These are phyloP conservation scores for Chlamydomonas reinhardtii DNA, from an alignment of 163 green algal genomes.

Conservation along the genomic window DNA sequence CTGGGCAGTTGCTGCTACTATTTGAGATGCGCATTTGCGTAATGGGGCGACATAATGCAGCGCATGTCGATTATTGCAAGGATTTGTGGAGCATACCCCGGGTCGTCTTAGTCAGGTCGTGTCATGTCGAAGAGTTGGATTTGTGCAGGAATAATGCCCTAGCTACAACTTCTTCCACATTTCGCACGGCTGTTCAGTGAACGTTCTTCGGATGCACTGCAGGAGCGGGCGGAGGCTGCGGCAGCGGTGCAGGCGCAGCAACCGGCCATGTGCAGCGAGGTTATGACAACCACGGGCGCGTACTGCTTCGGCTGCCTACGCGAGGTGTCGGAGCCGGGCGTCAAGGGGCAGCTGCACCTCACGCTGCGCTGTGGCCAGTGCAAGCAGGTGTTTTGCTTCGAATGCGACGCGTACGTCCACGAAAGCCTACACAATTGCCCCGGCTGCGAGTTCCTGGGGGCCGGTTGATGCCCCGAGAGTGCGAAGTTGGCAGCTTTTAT, in stretches of 20 bases:
- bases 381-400: conserved; percentile 84
- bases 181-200: too few species aligned
- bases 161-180: too few species aligned
- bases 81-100: too few species aligned
- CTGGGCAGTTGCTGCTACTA: too few species aligned
- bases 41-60: too few species aligned
- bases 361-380: conserved; percentile 80
- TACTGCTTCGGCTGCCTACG: conserved; percentile 74
- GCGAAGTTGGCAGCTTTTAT: background rate
- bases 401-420: conserved; percentile 93
- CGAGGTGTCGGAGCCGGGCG: conserved; percentile 45
- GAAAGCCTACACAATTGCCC: conserved; percentile 93
- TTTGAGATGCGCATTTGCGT: too few species aligned
- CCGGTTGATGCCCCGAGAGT: background rate
- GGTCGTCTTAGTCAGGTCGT: too few species aligned
- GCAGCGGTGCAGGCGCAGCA: background rate
- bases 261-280: conserved; percentile 23
- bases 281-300: conserved; percentile 3
- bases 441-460: conserved; percentile 78
- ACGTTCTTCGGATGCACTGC: background rate
- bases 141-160: too few species aligned
- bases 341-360: conserved; percentile 23
- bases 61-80: too few species aligned
- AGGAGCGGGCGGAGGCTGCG: background rate
- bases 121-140: too few species aligned